Evolutionary conservation across 352 stramenopile genomes (phyloP), one percentile per base, ranked within the genome.

Genomic region (Globisporangium rhizosaccharum): DNA sequence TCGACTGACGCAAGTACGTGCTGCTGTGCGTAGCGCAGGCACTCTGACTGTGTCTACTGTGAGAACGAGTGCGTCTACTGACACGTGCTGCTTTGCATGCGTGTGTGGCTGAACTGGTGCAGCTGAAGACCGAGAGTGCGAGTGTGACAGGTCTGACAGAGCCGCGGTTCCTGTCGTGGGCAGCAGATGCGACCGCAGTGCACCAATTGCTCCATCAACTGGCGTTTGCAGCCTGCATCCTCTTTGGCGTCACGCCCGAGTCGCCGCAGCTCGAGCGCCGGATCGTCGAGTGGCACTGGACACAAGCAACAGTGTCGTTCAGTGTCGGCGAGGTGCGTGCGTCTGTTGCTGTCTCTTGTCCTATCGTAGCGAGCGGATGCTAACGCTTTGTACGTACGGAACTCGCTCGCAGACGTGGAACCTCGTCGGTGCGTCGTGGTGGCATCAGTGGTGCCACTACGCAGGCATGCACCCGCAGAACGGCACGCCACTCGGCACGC

Each of bases 371-470:
- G 26, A 52, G 23, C 10, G 33, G 10, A 36, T 26, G 10, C 20
- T 25, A 36, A 45, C 9, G 10, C 50, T 45, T 12, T 33, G 46
- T 3, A 9, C 15, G 46, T 50, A n/a, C 45, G 28, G 45, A n/a
- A 28, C 20, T 44, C 70, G 15, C 59, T 20, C 12, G 2, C 68
- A 94, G 77, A 77, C 59, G 7, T 95, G 83, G 82, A 86, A 93
- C 33, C 67, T 93, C 33, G 57, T 94, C 18, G 85, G 76, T 9
- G 71, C 77, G 4, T 74, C 73, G 45, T 93, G 85, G 83, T 95
- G 83, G 85, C 70, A 75, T 20, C 79, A 87, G 50, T 95, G 83
- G 85, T 93, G 82, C 42, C 71, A 84, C 41, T 92, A 91, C 59
- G 71, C 73, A 28, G 67, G 62, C 0, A 87, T 93, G 72, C 67